A percentile compares a stretch with the other conserved stretches of the same genome.
These are phyloP conservation scores for Mycena polygramma DNA, from an alignment of 768 basidiomycete species.

Conservation along the genomic window DNA sequence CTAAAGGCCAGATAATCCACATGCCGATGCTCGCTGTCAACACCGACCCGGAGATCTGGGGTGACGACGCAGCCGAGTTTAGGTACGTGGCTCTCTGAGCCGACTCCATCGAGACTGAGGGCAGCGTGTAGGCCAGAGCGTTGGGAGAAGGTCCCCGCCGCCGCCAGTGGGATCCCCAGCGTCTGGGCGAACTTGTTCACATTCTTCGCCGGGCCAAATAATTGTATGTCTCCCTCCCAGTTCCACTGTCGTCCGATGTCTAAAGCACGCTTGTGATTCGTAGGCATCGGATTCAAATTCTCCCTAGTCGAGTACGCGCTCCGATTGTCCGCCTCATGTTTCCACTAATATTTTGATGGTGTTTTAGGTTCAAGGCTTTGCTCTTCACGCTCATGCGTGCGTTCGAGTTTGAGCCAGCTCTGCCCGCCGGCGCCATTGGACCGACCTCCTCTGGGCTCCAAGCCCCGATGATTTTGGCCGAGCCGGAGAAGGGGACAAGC, in stretches of 20 bases:
- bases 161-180: constrained; percentile 63
- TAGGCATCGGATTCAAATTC: constrained; percentile 74
- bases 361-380: constrained; percentile 27
- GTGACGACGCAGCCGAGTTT: constrained; percentile 72
- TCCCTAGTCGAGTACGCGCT: constrained; percentile 64
- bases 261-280: background rate
- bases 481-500: constrained; percentile 3
- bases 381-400: constrained; percentile 41
- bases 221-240: constrained; percentile 10
- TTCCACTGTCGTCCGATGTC: background rate
- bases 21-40: constrained; percentile 69
- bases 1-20: constrained; percentile 58
- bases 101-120: no score
- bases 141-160: constrained; percentile 66
- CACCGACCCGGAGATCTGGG: constrained; percentile 67
- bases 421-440: constrained; percentile 1
- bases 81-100: constrained; percentile 30
- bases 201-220: constrained; percentile 66
- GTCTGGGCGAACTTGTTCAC: constrained; percentile 71
- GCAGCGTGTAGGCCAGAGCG: constrained; percentile 63
- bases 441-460: background rate
- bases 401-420: constrained; percentile 57
- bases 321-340: background rate
- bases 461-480: background rate
- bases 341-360: background rate